Base-by-base conservation (phyloP, 495 filamentous ascomycete species). In the Thozetella sp. region DNA sequence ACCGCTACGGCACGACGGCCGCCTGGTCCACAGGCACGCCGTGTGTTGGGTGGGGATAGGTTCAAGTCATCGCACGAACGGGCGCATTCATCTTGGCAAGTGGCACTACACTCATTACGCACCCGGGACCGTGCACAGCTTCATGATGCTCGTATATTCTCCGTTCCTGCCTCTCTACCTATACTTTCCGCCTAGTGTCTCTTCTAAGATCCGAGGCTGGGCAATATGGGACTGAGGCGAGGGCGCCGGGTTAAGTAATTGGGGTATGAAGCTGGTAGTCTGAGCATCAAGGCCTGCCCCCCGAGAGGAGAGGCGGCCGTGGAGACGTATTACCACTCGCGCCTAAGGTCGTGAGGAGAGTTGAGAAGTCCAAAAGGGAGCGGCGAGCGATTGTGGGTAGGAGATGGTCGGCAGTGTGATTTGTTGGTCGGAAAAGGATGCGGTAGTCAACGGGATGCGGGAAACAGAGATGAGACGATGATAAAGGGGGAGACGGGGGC, bases 91-190 rank as follows among this genome's bases (percentile, higher is more conserved):
- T n/a, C n/a, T n/a, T n/a, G n/a, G n/a, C n/a, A n/a, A n/a, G n/a
- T n/a, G n/a, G n/a, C n/a, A n/a, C n/a, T n/a, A n/a, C n/a, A n/a
- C 30, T 37, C 30, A 6, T 37, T 37, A 23, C 24, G n/a, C n/a
- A n/a, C n/a, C n/a, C n/a, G n/a, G n/a, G n/a, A n/a, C n/a, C n/a
- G n/a, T n/a, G n/a, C 15, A 23, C n/a, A 11, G 52, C n/a, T 57
- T 64, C 62, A 53, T 62, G 25, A 61, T 67, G 59, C 60, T 69
- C 61, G 55, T 69, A 66, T 69, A 69, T 67, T 65, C 30, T 56
- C 61, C 61, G 51, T 55, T 59, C 62, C 45, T 51, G 59, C n/a
- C n/a, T 58, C 59, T 66, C 54, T 59, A 58, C 61, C 50, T 67
- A 69, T 34, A 64, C 65, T 46, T 19, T 58, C 50, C 27, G 23